These are phyloP conservation scores for Thraustotheca clavata DNA, from an alignment of 352 stramenopile species.

Conservation along the genomic window DNA sequence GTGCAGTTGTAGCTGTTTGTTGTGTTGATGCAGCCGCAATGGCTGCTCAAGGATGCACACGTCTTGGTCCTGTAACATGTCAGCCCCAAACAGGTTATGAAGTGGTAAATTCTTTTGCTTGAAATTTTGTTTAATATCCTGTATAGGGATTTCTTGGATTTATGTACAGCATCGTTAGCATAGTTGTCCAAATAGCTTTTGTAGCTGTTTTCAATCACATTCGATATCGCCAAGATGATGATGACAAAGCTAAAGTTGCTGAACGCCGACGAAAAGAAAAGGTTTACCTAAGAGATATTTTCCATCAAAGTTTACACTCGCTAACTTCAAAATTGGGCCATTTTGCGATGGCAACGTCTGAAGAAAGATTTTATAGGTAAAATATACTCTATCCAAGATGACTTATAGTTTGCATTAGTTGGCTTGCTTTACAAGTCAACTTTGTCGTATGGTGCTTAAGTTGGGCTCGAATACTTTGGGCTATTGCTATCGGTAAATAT, in stretches of 20 bases:
- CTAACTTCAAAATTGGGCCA: not conserved
- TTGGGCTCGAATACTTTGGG: slow-evolving; percentile 4
- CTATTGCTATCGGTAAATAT: slow-evolving; percentile 1
- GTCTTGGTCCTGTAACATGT: slow-evolving; percentile 53
- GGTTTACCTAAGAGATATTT: slow-evolving; percentile 28
- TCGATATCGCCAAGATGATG: slow-evolving; percentile 50
- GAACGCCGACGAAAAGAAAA: slow-evolving; percentile 70
- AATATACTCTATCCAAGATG: not conserved
- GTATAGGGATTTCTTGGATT: slow-evolving; percentile 40
- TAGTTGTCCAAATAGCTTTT: slow-evolving; percentile 29
- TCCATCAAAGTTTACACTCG: slow-evolving; percentile 14
- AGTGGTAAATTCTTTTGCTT: not conserved
- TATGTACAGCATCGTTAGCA: slow-evolving; percentile 43
- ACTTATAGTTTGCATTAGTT: not conserved
- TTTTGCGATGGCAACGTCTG: slow-evolving; percentile 34
- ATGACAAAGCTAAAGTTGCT: slow-evolving; percentile 41
- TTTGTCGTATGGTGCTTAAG: not conserved
- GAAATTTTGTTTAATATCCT: not conserved
- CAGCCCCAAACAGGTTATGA: slow-evolving; percentile 26
- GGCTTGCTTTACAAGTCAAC: slow-evolving; percentile 1
- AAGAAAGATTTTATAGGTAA: slow-evolving; percentile 67
- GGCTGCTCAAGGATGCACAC: slow-evolving; percentile 44
- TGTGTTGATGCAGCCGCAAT: slow-evolving; percentile 44
- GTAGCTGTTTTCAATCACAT: slow-evolving; percentile 47
- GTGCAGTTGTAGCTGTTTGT: slow-evolving; percentile 34